phyloP scores from a whole-genome alignment of 1,284 basidiomycete species.

The Malassezia dermatis region DNA sequence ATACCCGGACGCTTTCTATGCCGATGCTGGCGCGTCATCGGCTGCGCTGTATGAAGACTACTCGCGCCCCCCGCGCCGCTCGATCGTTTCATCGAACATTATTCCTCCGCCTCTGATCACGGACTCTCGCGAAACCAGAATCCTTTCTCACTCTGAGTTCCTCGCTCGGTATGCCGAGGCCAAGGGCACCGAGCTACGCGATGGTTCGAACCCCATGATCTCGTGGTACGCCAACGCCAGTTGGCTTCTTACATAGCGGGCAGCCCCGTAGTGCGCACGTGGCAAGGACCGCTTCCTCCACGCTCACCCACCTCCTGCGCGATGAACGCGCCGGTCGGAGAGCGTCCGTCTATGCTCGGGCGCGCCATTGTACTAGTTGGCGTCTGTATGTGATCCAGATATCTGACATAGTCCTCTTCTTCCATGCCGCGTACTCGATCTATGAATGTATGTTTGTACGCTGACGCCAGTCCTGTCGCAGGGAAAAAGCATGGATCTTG shows the following conservation, averaged over 20 bases:
- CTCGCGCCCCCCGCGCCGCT: background rate
- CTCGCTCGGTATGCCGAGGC: conserved; percentile 69
- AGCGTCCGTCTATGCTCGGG: conserved; percentile 3
- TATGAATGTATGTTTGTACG: conserved; percentile 14
- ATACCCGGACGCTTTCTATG: background rate
- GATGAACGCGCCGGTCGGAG: background rate
- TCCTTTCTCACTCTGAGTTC: conserved; percentile 62
- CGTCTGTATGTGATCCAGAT: conserved; percentile 1
- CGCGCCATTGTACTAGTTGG: conserved; percentile 1
- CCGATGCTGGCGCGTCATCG: background rate
- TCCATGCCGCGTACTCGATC: conserved; percentile 19
- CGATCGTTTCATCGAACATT: conserved; percentile 5
- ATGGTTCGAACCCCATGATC: conserved; percentile 75
- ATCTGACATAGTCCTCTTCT: conserved; percentile 13
- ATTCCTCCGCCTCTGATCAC: conserved; percentile 11
- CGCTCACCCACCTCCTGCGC: background rate
- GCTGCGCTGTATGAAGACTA: conserved; percentile 8
- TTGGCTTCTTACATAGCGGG: conserved; percentile 39
- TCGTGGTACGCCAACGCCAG: conserved; percentile 82
- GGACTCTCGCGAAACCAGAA: conserved; percentile 3
- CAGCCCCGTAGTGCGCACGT: background rate
- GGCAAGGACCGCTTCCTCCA: background rate
- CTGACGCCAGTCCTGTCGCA: conserved; percentile 13
- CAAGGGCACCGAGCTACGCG: conserved; percentile 58
- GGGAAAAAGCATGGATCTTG: conserved; percentile 15